A percentile compares a stretch with the other conserved stretches of the same genome.
phyloP scores from a whole-genome alignment of 2,329 filamentous ascomycete genomes.

The Mollisiaceae sp. region DNA sequence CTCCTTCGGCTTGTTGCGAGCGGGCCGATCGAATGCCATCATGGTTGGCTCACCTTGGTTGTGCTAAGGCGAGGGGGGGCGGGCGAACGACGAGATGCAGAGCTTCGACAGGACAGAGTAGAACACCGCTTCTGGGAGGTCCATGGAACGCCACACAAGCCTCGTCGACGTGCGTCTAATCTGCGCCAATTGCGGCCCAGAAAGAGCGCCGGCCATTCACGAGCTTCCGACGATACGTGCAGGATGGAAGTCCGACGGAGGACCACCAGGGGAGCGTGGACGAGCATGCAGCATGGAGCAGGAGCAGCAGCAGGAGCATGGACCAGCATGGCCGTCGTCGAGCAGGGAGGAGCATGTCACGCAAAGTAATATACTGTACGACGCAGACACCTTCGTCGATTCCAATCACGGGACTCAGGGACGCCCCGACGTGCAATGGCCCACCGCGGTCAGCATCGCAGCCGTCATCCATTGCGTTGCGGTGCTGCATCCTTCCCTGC shows the following conservation, averaged over 20 bases:
- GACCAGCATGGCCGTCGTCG: too few relatives aligned
- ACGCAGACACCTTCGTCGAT: neutral
- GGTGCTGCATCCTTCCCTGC: conserved; percentile 18
- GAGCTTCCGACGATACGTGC: neutral
- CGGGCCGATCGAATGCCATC: conserved; percentile 6
- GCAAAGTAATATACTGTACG: neutral
- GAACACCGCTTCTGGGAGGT: conserved; percentile 2
- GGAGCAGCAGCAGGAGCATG: too few relatives aligned
- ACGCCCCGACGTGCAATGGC: neutral
- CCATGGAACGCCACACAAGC: conserved; percentile 4
- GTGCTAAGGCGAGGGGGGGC: neutral
- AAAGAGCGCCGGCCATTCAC: neutral
- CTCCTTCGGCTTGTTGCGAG: conserved; percentile 7
- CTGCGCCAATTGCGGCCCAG: too few relatives aligned
- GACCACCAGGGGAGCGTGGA: neutral
- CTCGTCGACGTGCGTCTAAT: neutral
- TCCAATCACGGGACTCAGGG: conserved; percentile 5
- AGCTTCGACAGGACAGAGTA: neutral
- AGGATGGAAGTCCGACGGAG: neutral
- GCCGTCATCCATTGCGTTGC: neutral
- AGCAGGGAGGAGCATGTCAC: neutral
- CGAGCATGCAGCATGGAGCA: too few relatives aligned
- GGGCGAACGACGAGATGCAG: neutral
- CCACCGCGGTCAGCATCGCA: conserved; percentile 1
- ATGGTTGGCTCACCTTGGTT: neutral